Evolutionary conservation across 495 filamentous ascomycete species (phyloP), one percentile per base, ranked within the genome.

Genomic region (Astrocystis sublimbata): DNA sequence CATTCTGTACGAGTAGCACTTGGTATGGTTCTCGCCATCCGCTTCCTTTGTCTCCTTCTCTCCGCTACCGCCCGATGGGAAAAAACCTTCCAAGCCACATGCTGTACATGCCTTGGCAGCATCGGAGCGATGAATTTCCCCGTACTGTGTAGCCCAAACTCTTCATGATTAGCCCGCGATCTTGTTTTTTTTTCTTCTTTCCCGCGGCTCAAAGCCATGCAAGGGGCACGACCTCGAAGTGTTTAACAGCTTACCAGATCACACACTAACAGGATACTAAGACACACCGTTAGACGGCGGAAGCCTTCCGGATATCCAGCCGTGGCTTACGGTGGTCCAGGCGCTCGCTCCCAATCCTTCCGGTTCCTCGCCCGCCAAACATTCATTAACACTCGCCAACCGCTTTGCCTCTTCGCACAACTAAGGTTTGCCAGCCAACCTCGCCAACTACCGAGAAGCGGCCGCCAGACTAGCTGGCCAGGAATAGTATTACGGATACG

Each of bases 381-480:
- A 33, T 35, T 35, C n/a, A 28, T 30, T n/a, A n/a, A 4, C 49
- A 33, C 30, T 35, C 17, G 49, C 35, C 49, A 33, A 35, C 9
- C 13, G n/a, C 15, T 17, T 33, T n/a, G 9, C 13, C 15, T 51
- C 30, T 10, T 26, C 19, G 17, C 49, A 28, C 33, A 35, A 52
- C 30, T 52, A 23, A 23, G 26, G 4, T 15, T 30, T 52, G 49
- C 49, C 30, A 51, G 47, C 47, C 47, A 51, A 51, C 47, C 49
- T 30, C 30, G 47, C 47, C 47, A 51, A 51, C 47, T 51, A 51
- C 47, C 47, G 47, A 51, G 47, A 51, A 30, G 28, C 28, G 13
- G 12, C 15, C 6, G 19, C 28, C 33, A 51, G 26, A 21, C 15
- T 12, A 13, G 47, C 17, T 28, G 26, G 47, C 28, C 8, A 19